Conservation (phyloP, 2,329 filamentous ascomycete species). For the Lizonia empirigonia region DNA sequence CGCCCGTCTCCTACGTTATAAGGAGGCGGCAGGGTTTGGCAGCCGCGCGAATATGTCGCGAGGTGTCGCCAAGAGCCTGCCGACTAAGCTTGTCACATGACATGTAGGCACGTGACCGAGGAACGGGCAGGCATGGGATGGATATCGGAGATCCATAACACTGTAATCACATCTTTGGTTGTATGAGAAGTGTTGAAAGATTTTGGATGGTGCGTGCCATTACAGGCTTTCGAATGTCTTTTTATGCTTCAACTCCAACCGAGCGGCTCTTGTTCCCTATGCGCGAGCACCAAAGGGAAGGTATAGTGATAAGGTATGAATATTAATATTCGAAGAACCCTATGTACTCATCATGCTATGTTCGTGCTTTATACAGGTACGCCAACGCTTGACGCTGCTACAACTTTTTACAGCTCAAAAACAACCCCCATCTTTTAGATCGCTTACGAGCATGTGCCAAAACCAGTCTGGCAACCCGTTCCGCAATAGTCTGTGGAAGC, state of each 20-base stretch:
- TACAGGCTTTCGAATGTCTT: neutral
- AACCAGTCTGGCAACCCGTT: constrained; percentile 39
- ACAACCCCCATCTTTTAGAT: neutral
- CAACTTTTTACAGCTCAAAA: constrained; percentile 12
- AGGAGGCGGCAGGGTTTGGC: no score
- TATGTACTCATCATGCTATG: constrained; percentile 11
- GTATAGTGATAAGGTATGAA: neutral
- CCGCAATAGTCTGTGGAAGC: constrained; percentile 36
- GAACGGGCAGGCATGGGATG: no score
- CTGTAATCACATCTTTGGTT: no score
- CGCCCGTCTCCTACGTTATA: no score
- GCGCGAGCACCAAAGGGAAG: neutral
- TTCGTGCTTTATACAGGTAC: constrained; percentile 14
- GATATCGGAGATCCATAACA: no score
- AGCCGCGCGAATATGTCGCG: no score
- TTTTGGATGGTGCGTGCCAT: neutral
- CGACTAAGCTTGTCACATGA: no score
- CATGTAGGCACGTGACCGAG: no score
- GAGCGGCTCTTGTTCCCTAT: neutral
- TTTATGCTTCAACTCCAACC: neutral
- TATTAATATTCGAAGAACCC: constrained; percentile 6
- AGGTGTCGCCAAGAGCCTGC: no score
- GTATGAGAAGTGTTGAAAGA: no score
- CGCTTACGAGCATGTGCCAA: constrained; percentile 36
- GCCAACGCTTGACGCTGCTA: constrained; percentile 13